phyloP scores from a whole-genome alignment of 129 eudicot species.

The Ambrosia artemisiifolia region DNA sequence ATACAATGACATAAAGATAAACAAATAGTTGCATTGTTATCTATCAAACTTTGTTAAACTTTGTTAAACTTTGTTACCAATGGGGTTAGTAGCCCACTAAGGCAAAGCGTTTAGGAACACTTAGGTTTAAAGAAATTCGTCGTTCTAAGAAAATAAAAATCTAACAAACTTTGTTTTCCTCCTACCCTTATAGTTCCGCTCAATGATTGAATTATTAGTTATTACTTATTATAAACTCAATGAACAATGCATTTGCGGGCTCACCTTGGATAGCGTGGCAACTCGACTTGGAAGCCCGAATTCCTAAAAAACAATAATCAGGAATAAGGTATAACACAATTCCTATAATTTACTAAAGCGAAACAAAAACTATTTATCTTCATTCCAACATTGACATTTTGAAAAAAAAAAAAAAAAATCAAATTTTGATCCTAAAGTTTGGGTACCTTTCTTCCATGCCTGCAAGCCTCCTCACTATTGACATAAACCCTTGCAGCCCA shows the following conservation, averaged over 20 bases:
- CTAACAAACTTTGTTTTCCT: not conserved
- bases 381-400: no score
- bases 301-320: conserved; percentile 41
- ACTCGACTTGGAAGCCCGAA: conserved; percentile 93
- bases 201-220: no score
- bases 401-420: not conserved
- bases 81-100: no score
- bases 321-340: conserved; percentile 7
- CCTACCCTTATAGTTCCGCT: not conserved
- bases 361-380: not conserved
- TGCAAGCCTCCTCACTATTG: conserved; percentile 67
- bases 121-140: no score
- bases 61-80: not conserved
- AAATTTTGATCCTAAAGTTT: not conserved
- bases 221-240: not conserved
- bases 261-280: conserved; percentile 73
- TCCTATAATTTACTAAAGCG: not conserved
- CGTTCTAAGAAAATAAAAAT: no score
- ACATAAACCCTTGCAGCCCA: conserved; percentile 94
- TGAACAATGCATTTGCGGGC: not conserved
- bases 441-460: conserved; percentile 75
- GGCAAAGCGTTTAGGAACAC: no score
- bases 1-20: no score
- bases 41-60: not conserved
- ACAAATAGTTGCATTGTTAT: not conserved